Conservation (phyloP, 345 rosid genomes). For the Balakata baccata region DNA sequence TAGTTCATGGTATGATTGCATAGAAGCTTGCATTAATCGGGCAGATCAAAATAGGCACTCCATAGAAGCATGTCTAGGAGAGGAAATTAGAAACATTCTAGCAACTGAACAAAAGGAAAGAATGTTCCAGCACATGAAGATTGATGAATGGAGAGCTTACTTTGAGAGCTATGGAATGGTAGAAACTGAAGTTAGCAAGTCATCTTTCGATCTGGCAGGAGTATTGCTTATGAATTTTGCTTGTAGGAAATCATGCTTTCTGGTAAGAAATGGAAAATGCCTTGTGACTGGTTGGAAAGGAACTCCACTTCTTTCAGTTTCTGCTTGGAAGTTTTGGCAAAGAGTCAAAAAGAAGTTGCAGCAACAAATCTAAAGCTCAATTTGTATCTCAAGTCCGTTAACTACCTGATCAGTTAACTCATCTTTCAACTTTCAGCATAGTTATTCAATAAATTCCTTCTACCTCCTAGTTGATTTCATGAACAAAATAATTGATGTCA, state of each 20-base stretch:
- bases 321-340: slow-evolving; percentile 19
- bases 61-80: slow-evolving; percentile 5
- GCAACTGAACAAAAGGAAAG: slow-evolving; percentile 21
- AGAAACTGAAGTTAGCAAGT: slow-evolving; percentile 10
- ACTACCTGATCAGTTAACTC: no score
- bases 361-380: no score
- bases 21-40: slow-evolving; percentile 13
- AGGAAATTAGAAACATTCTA: slow-evolving; percentile 6
- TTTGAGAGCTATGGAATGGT: slow-evolving; percentile 13
- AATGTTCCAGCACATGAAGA: slow-evolving; percentile 6
- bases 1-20: slow-evolving; percentile 28
- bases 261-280: slow-evolving; percentile 15
- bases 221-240: neutral
- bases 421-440: no score
- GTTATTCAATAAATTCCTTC: no score
- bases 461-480: no score
- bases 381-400: no score
- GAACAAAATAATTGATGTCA: no score
- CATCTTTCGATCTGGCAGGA: neutral
- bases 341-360: neutral
- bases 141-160: slow-evolving; percentile 22
- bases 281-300: slow-evolving; percentile 25
- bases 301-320: slow-evolving; percentile 20
- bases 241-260: slow-evolving; percentile 11
- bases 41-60: neutral